These are phyloP conservation scores for Lactifluus piperatus DNA, from an alignment of 768 basidiomycete genomes.

Conservation along the genomic window DNA sequence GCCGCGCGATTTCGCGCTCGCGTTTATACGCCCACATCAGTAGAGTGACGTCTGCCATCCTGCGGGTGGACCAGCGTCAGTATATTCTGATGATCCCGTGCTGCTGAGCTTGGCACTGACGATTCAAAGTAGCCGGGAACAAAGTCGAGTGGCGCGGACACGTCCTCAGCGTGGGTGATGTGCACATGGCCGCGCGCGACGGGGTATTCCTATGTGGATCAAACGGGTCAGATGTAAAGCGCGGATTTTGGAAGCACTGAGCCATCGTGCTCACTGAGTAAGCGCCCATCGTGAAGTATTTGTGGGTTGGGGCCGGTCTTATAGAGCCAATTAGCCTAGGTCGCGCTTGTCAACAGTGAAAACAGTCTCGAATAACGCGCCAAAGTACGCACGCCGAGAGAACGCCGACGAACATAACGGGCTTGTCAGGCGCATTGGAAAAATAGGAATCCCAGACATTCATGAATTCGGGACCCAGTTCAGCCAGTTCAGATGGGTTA, in stretches of 20 bases:
- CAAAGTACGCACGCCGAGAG: conserved; percentile 14
- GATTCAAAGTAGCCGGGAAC: conserved; percentile 22
- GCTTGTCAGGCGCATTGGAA: conserved; percentile 22
- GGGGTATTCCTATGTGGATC: conserved; percentile 16
- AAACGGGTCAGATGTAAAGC: neutral
- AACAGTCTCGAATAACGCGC: neutral
- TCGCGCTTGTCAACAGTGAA: neutral
- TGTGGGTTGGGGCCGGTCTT: conserved; percentile 9
- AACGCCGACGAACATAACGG: conserved; percentile 16
- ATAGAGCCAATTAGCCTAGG: neutral
- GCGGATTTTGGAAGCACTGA: neutral
- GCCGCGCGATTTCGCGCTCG: conserved; percentile 43
- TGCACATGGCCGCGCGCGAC: conserved; percentile 22
- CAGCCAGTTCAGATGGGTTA: conserved; percentile 18
- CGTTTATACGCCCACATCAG: conserved; percentile 49
- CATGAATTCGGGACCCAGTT: conserved; percentile 23
- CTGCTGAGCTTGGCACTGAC: conserved; percentile 4
- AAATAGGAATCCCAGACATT: conserved; percentile 22
- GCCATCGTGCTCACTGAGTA: conserved; percentile 2
- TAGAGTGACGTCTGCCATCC: conserved; percentile 31
- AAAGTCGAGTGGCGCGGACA: conserved; percentile 21
- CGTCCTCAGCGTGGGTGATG: conserved; percentile 20
- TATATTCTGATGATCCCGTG: too few species aligned
- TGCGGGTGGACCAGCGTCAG: neutral
- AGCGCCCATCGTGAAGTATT: conserved; percentile 19